phyloP scores from a whole-genome alignment of 164 flowering plant genomes.

The Vitis rotundifolia region DNA sequence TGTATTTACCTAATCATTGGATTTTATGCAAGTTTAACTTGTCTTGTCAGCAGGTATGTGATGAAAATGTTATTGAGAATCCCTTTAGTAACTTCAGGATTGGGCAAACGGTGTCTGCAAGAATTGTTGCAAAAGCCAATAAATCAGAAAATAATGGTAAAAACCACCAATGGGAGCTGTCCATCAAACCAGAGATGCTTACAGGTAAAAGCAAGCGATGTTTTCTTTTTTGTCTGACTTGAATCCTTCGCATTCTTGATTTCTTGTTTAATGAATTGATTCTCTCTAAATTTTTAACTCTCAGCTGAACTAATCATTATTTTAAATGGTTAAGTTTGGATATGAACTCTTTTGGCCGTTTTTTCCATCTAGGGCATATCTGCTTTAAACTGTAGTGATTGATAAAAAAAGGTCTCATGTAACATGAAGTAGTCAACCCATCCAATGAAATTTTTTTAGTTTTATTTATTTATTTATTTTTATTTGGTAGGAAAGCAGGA shows the following conservation, averaged over 20 bases:
- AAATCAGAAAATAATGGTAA: constrained; percentile 34
- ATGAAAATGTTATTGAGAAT: constrained; percentile 39
- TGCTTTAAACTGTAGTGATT: too few relatives aligned
- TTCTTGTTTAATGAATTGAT: background rate
- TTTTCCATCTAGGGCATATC: background rate
- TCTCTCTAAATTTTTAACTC: background rate
- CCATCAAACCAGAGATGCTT: constrained; percentile 63
- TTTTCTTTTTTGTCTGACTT: too few relatives aligned
- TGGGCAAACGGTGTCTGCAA: constrained; percentile 76
- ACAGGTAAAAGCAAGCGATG: constrained; percentile 38
- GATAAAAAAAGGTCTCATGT: too few relatives aligned
- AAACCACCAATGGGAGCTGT: constrained; percentile 65
- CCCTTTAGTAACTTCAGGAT: constrained; percentile 65
- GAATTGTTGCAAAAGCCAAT: constrained; percentile 53
- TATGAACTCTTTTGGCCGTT: background rate
- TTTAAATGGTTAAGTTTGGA: background rate
- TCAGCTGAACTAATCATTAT: background rate
- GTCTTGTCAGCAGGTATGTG: constrained; percentile 46
- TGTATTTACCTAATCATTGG: too few relatives aligned
- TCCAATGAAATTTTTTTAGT: too few relatives aligned
- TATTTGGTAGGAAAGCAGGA: too few relatives aligned
- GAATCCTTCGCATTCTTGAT: background rate
- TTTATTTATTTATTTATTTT: too few relatives aligned
- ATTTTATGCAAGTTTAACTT: background rate
- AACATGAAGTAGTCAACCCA: too few relatives aligned